Conservation (phyloP, 805 yeast genomes). For the Candida quercuum region DNA sequence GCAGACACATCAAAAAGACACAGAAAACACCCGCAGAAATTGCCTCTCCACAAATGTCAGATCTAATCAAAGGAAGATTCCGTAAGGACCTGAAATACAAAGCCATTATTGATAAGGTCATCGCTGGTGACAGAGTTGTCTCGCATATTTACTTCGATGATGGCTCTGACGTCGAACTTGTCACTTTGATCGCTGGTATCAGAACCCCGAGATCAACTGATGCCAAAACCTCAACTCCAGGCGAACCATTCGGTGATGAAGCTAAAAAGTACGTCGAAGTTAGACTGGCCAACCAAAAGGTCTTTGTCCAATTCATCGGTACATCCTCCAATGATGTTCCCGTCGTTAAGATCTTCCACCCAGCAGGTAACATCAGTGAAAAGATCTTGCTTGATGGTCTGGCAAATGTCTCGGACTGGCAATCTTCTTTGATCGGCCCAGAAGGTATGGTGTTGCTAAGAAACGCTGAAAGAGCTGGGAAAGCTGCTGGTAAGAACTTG, state of each 20-base stretch:
- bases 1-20: too few relatives aligned
- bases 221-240: constrained; percentile 28
- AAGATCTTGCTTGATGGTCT: constrained; percentile 63
- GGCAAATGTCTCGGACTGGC: constrained; percentile 79
- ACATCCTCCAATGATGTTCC: constrained; percentile 57
- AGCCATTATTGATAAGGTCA: constrained; percentile 68
- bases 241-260: constrained; percentile 59
- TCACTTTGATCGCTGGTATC: constrained; percentile 68
- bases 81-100: constrained; percentile 23
- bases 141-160: constrained; percentile 47
- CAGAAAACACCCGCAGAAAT: too few relatives aligned
- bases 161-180: constrained; percentile 49
- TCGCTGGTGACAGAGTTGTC: constrained; percentile 74
- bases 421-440: constrained; percentile 62
- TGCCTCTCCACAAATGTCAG: too few relatives aligned
- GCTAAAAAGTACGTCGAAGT: constrained; percentile 61
- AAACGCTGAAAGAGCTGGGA: constrained; percentile 60
- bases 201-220: constrained; percentile 64
- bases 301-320: constrained; percentile 54
- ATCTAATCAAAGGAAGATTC: constrained; percentile 22
- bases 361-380: constrained; percentile 73
- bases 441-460: constrained; percentile 56
- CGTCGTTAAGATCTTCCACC: constrained; percentile 55
- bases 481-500: constrained; percentile 45
- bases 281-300: constrained; percentile 56